Conservation (phyloP, 805 yeast species). For the Metschnikowia lunata region DNA sequence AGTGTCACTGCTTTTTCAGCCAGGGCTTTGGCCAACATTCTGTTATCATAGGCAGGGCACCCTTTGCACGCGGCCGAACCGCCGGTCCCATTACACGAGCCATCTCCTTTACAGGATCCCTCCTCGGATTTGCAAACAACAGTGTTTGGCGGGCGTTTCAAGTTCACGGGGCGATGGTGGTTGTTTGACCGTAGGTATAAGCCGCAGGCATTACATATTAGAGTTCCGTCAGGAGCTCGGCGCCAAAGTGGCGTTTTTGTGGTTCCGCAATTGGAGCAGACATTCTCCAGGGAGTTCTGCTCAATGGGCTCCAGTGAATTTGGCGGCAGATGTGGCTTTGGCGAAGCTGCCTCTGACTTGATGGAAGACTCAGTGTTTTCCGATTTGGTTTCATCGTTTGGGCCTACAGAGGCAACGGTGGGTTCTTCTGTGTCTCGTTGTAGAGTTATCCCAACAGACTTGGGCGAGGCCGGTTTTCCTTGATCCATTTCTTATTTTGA, state of each 20-base stretch:
- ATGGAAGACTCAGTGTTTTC: background rate
- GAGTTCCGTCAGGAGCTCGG: constrained; percentile 51
- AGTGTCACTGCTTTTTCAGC: constrained; percentile 7
- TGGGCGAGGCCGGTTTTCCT: too few relatives aligned
- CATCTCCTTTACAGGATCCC: constrained; percentile 71
- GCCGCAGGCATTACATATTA: constrained; percentile 59
- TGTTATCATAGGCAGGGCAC: constrained; percentile 78
- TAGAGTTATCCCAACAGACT: too few relatives aligned
- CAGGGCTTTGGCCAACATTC: constrained; percentile 36
- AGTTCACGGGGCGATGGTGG: constrained; percentile 60
- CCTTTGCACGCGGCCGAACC: constrained; percentile 77
- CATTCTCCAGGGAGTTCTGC: constrained; percentile 4
- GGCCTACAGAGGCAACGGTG: too few relatives aligned
- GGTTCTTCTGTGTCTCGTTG: too few relatives aligned
- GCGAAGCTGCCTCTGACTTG: background rate
- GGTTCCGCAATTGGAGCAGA: constrained; percentile 53
- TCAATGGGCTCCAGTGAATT: background rate
- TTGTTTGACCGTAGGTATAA: constrained; percentile 56
- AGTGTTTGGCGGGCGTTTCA: constrained; percentile 54
- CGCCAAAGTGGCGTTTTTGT: constrained; percentile 58
- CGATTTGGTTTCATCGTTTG: too few relatives aligned
- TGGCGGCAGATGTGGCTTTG: background rate
- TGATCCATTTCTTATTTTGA: too few relatives aligned
- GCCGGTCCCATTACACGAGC: constrained; percentile 84
- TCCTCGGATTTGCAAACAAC: constrained; percentile 39